Conservation (phyloP, 164 flowering plant genomes). For the Berberis thunbergii region DNA sequence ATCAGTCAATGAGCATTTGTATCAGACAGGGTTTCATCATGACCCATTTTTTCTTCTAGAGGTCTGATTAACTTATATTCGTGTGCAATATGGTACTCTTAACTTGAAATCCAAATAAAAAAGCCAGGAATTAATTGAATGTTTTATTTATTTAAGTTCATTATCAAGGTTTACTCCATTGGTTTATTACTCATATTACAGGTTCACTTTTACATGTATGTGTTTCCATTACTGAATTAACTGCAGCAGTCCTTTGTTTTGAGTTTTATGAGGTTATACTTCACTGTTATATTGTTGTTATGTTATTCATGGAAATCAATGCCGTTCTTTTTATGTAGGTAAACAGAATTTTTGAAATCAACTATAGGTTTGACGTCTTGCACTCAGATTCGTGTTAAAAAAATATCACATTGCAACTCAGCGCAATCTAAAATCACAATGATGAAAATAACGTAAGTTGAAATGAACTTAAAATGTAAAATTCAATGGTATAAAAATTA, state of each 20-base stretch:
- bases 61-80: slow-evolving; percentile 1
- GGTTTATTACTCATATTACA: not conserved
- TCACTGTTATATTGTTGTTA: too few species aligned
- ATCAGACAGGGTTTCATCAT: slow-evolving; percentile 14
- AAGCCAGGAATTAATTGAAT: not conserved
- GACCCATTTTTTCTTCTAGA: slow-evolving; percentile 6
- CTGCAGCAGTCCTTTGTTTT: too few species aligned
- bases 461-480: not conserved
- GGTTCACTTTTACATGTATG: not conserved
- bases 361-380: too few species aligned
- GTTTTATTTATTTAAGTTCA: not conserved
- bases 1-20: slow-evolving; percentile 2
- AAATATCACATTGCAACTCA: too few species aligned
- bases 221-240: too few species aligned
- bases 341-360: too few species aligned
- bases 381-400: too few species aligned
- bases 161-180: not conserved
- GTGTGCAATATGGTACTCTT: not conserved
- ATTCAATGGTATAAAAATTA: not conserved
- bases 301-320: too few species aligned
- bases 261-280: too few species aligned
- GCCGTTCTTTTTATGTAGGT: too few species aligned
- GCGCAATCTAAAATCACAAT: not conserved
- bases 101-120: not conserved
- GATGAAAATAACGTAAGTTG: not conserved